Evolutionary conservation across 768 basidiomycete species (phyloP), one percentile per base, ranked within the genome.

Genomic region (Phylloporus sp.): DNA sequence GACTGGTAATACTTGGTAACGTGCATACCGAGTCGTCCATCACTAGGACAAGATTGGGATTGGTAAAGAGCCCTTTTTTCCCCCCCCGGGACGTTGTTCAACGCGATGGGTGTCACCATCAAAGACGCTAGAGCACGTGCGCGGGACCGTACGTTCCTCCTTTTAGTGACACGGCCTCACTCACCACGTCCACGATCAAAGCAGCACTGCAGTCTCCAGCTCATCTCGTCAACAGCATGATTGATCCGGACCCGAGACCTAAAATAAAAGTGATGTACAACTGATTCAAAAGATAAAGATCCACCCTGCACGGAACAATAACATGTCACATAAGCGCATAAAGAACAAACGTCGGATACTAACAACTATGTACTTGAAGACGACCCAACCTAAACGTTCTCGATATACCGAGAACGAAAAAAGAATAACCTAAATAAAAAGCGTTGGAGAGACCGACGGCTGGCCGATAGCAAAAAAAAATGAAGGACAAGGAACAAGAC

Each of bases 241-340:
- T 29, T 45, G 26, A 39, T 23, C 22, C 38, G 21, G 26, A 39
- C 18, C 22, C 38, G 21, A 34, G 3, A 24, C 18, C 7, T 18
- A 20, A 15, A n/a, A n/a, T n/a, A n/a, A 4, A 34, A 33, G 11
- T 26, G 20, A 36, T 24, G 47, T 27, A 49, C 26, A 40, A 20
- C 42, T 29, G 6, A 35, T 41, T 47, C 48, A 40, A 5, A 15
- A 49, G n/a, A n/a, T n/a, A 35, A 13, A 31, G 4, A 26, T 28
- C n/a, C 24, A 24, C 26, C 35, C 34, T 24, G 13, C 15, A 27
- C 20, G 14, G 31, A 52, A 42, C 42, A 28, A 36, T 38, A 44
- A 8, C 43, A 42, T 39, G 28, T 27, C 48, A 50, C 38, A 33
- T 44, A 26, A 9, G 32, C 11, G 23, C 48, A 55, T 56, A 48